Base-by-base conservation (phyloP, 75 land plant genomes). In the Adiantum capillusveneris region DNA sequence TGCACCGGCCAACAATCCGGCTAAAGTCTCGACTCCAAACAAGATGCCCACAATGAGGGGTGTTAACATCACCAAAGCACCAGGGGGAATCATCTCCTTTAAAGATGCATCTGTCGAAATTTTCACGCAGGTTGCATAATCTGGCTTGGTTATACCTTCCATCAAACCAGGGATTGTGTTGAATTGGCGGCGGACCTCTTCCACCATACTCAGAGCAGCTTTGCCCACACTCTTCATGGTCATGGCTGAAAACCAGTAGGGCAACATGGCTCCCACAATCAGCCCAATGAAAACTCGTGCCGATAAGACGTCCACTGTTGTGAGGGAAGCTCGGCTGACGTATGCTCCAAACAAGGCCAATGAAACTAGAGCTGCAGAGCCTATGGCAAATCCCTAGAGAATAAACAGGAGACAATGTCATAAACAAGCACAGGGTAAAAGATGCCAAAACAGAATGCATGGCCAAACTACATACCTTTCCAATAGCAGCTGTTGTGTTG, bases 401-500 rank as follows among this genome's bases (percentile, higher is more conserved):
- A 9, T 41, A 9, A 9, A 9, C 9, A 9, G 7, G 43, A 31
- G 36, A 21, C 20, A 25, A 11, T 25, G 42, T 13, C 7, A 13
- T 13, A 39, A 13, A 39, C 13, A 39, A 39, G 42, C 42, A 7
- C 42, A 39, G 42, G 13, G 42, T 39, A 9, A 7, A 9, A 7
- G 42, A 39, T 13, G 12, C 7, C 7, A 39, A 39, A 39, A 39
- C 13, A 39, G 7, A 13, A 39, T 13, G 13, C 7, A 39, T 13
- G 13, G 13, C 42, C 42, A 39, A 7, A 39, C 13, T 39, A 39
- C 13, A 39, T 20, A 83, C 90, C 89, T 87, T 87, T 19, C 91
- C 91, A 59, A 87, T 87, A 18, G 91, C 91, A 53, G 90, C 88
- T 39, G 90, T 86, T 52, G 90, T 86, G 73, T 86, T 86, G 36